Evolutionary conservation across 306 rosid genomes (phyloP).

Genomic region (Vicia faba): DNA sequence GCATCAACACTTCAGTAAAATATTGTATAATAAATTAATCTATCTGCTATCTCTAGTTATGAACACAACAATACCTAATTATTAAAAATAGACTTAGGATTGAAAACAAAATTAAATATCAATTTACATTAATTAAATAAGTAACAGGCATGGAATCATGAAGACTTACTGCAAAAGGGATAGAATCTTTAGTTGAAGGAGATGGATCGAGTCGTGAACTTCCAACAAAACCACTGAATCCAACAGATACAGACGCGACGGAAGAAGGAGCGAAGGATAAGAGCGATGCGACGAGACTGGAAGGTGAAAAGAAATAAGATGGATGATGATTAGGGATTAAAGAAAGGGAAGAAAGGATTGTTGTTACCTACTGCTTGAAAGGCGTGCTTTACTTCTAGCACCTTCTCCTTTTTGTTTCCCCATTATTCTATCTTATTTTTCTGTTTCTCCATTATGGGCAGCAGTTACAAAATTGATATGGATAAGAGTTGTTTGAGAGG

Average conservation of each 20-base stretch:
- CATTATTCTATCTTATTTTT: constrained; percentile 38
- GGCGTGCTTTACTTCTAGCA: constrained; percentile 73
- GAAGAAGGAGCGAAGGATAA: constrained; percentile 66
- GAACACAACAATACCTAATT: constrained; percentile 23
- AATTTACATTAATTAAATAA: neutral
- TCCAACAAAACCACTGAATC: constrained; percentile 93
- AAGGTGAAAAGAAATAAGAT: neutral
- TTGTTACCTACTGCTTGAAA: constrained; percentile 89
- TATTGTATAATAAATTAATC: too few relatives aligned
- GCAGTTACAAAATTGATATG: too few relatives aligned
- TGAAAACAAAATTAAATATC: neutral
- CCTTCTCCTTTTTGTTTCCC: constrained; percentile 90
- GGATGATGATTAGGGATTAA: constrained; percentile 13
- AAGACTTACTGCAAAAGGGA: constrained; percentile 54
- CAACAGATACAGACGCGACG: constrained; percentile 58
- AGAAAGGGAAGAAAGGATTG: neutral
- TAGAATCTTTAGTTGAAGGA: constrained; percentile 58
- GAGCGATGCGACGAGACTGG: constrained; percentile 86
- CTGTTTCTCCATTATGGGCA: too few relatives aligned
- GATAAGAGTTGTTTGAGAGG: too few relatives aligned
- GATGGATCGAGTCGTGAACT: constrained; percentile 78
- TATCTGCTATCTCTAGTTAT: too few relatives aligned
- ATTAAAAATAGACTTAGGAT: neutral
- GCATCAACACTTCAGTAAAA: too few relatives aligned
- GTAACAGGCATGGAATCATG: neutral